Percentiles rank a stretch among this genome's conserved stretches.
phyloP scores from a whole-genome alignment of 176 grass and related monocot genomes.

The Hyparrhenia diplandra region DNA sequence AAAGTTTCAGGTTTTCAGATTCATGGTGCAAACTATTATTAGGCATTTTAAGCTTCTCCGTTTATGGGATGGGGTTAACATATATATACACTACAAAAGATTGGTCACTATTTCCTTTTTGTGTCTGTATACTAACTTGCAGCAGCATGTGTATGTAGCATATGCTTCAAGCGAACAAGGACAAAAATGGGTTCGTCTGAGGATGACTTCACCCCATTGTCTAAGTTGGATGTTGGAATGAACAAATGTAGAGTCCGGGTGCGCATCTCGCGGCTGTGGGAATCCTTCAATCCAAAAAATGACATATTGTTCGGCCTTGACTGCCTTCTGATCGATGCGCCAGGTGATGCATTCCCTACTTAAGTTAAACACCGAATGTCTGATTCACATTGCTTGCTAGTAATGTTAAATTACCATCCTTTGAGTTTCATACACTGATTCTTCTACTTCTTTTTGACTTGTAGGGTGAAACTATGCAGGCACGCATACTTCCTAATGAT shows the following conservation, averaged over 20 bases:
- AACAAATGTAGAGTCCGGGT: slow-evolving; percentile 18
- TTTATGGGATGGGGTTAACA: not conserved
- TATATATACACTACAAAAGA: not conserved
- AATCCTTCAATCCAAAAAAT: slow-evolving; percentile 22
- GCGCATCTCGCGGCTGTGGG: slow-evolving; percentile 11
- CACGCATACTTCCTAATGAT: not conserved
- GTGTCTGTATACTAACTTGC: not conserved
- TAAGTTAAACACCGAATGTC: not conserved
- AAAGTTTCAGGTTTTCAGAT: not conserved
- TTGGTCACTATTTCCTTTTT: not conserved
- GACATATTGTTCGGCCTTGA: not conserved
- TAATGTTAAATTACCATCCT: not conserved
- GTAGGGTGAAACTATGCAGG: slow-evolving; percentile 32
- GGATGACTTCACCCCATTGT: slow-evolving; percentile 16
- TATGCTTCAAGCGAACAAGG: not conserved
- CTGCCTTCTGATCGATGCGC: slow-evolving; percentile 14
- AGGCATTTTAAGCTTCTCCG: not conserved
- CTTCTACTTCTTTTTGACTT: not conserved
- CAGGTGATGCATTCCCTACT: not conserved
- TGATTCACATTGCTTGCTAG: not conserved
- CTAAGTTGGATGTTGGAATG: not conserved
- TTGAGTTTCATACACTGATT: slow-evolving; percentile 6
- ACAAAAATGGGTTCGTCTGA: slow-evolving; percentile 6
- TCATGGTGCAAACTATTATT: not conserved
- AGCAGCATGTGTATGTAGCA: not conserved